Conservation (phyloP, 768 basidiomycete species). For the Kwoniella sp. region DNA sequence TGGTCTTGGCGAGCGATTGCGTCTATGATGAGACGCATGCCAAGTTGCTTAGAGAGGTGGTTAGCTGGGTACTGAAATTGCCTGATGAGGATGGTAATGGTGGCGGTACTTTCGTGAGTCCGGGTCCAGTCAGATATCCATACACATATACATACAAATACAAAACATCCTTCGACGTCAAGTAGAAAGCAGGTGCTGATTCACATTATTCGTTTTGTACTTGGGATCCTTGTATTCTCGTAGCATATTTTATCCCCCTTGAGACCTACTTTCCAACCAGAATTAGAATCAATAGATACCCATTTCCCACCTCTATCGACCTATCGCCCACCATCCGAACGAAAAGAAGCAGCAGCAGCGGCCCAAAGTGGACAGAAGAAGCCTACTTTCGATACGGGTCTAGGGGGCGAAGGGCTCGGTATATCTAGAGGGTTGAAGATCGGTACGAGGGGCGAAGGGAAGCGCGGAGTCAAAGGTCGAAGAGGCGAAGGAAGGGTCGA, state of each 20-base stretch:
- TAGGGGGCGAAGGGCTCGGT: constrained; percentile 41
- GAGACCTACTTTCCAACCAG: constrained; percentile 53
- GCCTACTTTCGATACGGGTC: constrained; percentile 1
- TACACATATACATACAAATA: neutral
- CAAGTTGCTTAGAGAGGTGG: constrained; percentile 48
- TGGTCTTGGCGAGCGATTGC: constrained; percentile 54
- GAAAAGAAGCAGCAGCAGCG: constrained; percentile 12
- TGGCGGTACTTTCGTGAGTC: constrained; percentile 54
- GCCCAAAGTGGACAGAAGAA: neutral
- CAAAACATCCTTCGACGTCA: neutral
- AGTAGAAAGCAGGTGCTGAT: no score
- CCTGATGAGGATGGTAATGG: constrained; percentile 40
- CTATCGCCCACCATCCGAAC: constrained; percentile 24
- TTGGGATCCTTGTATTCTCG: neutral
- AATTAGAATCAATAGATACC: constrained; percentile 50
- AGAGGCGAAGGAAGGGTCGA: constrained; percentile 53
- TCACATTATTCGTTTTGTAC: neutral
- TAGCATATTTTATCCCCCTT: constrained; percentile 55
- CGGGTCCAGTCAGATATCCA: no score
- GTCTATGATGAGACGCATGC: constrained; percentile 55
- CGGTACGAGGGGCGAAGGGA: constrained; percentile 41
- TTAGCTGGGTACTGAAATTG: constrained; percentile 42
- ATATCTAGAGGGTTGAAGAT: constrained; percentile 29
- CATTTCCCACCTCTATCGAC: constrained; percentile 45
- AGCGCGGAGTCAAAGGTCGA: constrained; percentile 42